Evolutionary conservation across 2,329 filamentous ascomycete species (phyloP), one percentile per base, ranked within the genome.

Genomic region (Paecilomyces sp.): DNA sequence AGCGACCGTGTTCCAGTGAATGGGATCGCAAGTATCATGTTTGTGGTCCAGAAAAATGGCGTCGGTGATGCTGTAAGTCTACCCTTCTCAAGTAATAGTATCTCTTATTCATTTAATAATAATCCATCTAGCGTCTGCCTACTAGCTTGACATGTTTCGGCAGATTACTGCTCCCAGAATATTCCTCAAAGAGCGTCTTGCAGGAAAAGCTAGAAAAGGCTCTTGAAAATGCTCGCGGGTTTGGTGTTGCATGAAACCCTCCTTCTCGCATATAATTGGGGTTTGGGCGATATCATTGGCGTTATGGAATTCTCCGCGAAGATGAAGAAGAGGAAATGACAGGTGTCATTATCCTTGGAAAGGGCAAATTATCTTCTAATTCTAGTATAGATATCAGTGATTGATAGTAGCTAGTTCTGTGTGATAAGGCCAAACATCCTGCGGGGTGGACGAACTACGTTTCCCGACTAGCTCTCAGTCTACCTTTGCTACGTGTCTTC

Each of bases 121-220:
- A 25, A 56, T 15, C 51, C 31, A 15, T 61, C 47, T 58, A 77
- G 73, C 72, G 78, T 65, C 72, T 99, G 66, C 94, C 94, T 3
- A 96, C 89, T 4, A 93, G 91, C 62, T 88, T 92, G 68, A 99
- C 94, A 0, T 99, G 94, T 74, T 97, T 96, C 76, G 91, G 93
- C 1, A 92, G 90, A 55, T 76, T 99, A 54, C 77, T 96, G 64
- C 74, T 99, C 62, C 94, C 94, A 1, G 88, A 92, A 75, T 99
- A 97, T 73, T 82, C 78, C 58, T 85, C 84, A 47, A 85, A 81
- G 69, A 86, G 89, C 61, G 84, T 89, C 36, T 72, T 99, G 70
- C 82, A 82, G 71, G 82, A 88, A 76, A 90, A 92, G 68, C 76
- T 99, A 68, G 82, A 80, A n/a, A 86, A 95, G 81, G 94, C 94